Evolutionary conservation across 345 rosid species (phyloP).

Genomic region (Gossypium longicalyx): DNA sequence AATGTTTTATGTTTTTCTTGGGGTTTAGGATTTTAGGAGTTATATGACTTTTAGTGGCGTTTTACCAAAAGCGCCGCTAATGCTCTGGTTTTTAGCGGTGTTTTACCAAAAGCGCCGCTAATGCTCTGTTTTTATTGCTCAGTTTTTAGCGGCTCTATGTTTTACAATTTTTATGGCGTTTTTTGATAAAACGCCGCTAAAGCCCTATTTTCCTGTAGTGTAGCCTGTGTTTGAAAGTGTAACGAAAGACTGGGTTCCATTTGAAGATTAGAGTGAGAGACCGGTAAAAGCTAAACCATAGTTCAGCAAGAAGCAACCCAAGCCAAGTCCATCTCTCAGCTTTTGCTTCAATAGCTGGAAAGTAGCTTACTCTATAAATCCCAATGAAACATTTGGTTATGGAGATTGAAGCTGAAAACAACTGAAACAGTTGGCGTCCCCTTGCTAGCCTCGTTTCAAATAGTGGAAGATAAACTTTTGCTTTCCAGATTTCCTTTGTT

Average conservation of each 20-base stretch:
- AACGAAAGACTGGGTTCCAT: conserved; percentile 34
- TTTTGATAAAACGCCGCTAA: too few relatives aligned
- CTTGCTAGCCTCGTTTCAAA: conserved; percentile 11
- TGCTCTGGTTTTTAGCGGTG: too few relatives aligned
- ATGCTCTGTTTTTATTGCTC: too few relatives aligned
- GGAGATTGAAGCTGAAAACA: conserved; percentile 23
- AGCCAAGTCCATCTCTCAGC: conserved; percentile 28
- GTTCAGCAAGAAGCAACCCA: conserved; percentile 36
- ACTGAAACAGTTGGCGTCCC: conserved; percentile 15
- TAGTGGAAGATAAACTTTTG: not conserved
- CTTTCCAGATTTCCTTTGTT: not conserved
- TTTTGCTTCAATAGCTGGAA: conserved; percentile 13
- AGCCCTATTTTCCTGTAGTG: too few relatives aligned
- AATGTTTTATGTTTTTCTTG: too few relatives aligned
- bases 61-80: too few relatives aligned
- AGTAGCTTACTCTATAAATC: conserved; percentile 26
- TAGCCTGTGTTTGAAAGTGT: conserved; percentile 42
- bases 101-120: too few relatives aligned
- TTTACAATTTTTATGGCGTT: too few relatives aligned
- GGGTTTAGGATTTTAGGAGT: too few relatives aligned
- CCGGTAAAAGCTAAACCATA: conserved; percentile 50
- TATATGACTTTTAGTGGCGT: too few relatives aligned
- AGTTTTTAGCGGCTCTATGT: too few relatives aligned
- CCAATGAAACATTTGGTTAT: conserved; percentile 7
- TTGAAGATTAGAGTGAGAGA: conserved; percentile 32